A percentile compares a stretch with the other conserved stretches of the same genome.
These are phyloP conservation scores for Boletellus deceptivus DNA, from an alignment of 1,284 basidiomycete genomes.

Conservation along the genomic window DNA sequence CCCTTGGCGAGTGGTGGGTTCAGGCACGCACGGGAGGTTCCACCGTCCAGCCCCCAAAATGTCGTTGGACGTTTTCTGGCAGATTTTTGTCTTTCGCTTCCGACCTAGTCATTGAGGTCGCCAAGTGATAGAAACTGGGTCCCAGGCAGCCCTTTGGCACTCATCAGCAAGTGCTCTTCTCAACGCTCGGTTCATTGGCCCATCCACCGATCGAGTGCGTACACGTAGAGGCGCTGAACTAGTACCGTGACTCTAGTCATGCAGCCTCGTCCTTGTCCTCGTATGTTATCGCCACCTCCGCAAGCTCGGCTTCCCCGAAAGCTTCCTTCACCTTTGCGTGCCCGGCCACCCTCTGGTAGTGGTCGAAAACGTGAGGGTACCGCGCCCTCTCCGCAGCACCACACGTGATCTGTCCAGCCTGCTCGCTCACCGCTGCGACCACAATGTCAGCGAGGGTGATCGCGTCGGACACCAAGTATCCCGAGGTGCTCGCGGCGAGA, in stretches of 20 bases:
- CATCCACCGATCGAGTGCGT: too few species aligned
- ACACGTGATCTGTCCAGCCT: constrained; percentile 34
- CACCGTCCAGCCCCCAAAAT: too few species aligned
- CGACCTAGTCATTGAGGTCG: too few species aligned
- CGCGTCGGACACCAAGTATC: constrained; percentile 56
- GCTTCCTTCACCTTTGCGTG: constrained; percentile 44
- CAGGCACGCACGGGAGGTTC: constrained; percentile 11
- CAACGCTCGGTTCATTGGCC: too few species aligned
- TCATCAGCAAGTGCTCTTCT: too few species aligned
- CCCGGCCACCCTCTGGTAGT: constrained; percentile 48
- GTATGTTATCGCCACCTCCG: constrained; percentile 17
- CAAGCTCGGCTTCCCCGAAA: constrained; percentile 37
- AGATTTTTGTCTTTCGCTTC: too few species aligned
- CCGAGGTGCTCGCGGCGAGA: constrained; percentile 45
- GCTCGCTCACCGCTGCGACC: constrained; percentile 42
- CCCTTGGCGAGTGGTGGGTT: neutral
- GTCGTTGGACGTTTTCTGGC: too few species aligned
- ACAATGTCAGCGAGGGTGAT: constrained; percentile 63
- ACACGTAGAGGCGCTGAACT: too few species aligned
- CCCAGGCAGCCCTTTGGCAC: too few species aligned
- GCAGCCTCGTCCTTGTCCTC: constrained; percentile 8
- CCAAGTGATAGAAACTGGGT: too few species aligned
- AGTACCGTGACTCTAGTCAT: too few species aligned
- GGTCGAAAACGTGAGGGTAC: constrained; percentile 53
- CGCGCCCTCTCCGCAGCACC: constrained; percentile 42